Conservation (phyloP, 139 green algal species). For the Picochlorum sp. region DNA sequence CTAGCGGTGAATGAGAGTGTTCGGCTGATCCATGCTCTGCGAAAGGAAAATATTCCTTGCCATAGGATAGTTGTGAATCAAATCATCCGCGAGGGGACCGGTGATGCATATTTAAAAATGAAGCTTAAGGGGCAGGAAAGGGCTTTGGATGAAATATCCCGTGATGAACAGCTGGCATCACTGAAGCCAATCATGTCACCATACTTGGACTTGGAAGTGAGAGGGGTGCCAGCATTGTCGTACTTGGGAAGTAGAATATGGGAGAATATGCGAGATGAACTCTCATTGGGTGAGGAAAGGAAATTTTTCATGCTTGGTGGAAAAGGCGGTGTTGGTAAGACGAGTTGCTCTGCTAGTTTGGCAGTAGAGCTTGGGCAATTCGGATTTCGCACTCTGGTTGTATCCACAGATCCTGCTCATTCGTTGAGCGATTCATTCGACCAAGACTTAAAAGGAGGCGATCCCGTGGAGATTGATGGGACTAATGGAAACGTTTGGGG, state of each 20-base stretch:
- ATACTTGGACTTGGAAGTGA: slow-evolving; percentile 89
- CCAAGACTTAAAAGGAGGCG: slow-evolving; percentile 83
- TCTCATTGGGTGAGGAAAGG: slow-evolving; percentile 1
- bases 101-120: slow-evolving; percentile 59
- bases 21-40: slow-evolving; percentile 58
- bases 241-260: slow-evolving; percentile 78
- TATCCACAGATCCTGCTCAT: slow-evolving; percentile 96
- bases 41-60: slow-evolving; percentile 81
- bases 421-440: slow-evolving; percentile 91
- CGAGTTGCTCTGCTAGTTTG: slow-evolving; percentile 68
- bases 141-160: slow-evolving; percentile 65
- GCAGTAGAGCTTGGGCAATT: slow-evolving; percentile 55
- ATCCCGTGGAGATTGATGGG: slow-evolving; percentile 68
- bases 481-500: slow-evolving; percentile 74
- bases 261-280: slow-evolving; percentile 27
- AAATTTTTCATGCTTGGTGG: slow-evolving; percentile 82
- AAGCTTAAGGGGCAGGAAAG: slow-evolving; percentile 79
- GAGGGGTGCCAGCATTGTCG: slow-evolving; percentile 79
- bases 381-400: slow-evolving; percentile 80
- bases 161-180: slow-evolving; percentile 43
- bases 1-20: slow-evolving; percentile 84
- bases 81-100: slow-evolving; percentile 45
- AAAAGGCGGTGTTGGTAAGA: slow-evolving; percentile 99
- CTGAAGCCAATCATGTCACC: slow-evolving; percentile 69
- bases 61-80: slow-evolving; percentile 94